Evolutionary conservation across 139 green algal genomes (phyloP).

Genomic region (Closterium sp.): DNA sequence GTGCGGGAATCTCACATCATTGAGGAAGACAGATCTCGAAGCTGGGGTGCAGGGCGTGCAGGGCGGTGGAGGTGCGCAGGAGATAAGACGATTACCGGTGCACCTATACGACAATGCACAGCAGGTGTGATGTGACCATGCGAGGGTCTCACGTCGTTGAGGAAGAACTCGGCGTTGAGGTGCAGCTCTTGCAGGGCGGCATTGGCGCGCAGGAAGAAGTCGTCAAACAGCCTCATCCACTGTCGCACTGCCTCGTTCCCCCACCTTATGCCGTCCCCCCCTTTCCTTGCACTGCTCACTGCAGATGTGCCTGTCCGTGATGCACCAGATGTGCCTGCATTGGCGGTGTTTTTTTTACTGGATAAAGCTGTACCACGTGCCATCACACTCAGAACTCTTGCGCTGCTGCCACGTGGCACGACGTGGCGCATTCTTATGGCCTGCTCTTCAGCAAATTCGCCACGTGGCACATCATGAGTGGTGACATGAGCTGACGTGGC

Average conservation of each 20-base stretch:
- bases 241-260: not conserved
- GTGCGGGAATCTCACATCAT: not conserved
- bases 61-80: no score
- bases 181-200: not conserved
- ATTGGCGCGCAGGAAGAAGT: not conserved
- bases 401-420: not conserved
- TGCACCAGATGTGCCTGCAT: not conserved
- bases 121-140: no score
- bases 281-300: not conserved
- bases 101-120: no score
- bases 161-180: constrained; percentile 1
- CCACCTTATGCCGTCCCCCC: not conserved
- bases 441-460: not conserved
- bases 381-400: not conserved
- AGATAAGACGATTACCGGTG: no score
- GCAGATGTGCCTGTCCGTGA: not conserved
- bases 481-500: not conserved
- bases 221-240: constrained; percentile 2
- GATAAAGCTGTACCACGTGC: not conserved
- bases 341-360: not conserved
- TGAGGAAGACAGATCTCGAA: not conserved
- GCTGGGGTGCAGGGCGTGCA: not conserved
- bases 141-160: not conserved
- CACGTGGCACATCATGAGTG: not conserved
- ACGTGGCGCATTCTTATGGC: not conserved